phyloP scores from a whole-genome alignment of 495 filamentous ascomycete genomes.

The Aspergillus homomorphus region DNA sequence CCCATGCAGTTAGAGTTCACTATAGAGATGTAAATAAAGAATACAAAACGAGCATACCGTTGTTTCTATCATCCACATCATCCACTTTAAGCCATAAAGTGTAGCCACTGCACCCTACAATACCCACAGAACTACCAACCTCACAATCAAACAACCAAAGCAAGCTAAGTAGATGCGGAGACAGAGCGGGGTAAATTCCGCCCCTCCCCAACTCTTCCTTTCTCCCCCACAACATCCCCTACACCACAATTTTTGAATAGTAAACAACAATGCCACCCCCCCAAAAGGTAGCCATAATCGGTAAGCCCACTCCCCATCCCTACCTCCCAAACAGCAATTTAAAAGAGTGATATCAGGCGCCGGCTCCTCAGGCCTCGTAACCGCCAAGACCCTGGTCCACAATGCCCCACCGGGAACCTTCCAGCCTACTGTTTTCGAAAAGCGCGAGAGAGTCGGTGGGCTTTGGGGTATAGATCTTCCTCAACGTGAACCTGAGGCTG shows the following conservation, averaged over 20 bases:
- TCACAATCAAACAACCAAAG: background rate
- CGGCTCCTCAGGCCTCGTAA: constrained; percentile 76
- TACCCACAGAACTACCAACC: no score
- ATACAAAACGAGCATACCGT: no score
- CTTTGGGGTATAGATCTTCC: constrained; percentile 53
- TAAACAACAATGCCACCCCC: constrained; percentile 23
- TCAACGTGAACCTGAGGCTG: background rate
- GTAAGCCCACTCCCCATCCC: constrained; percentile 34
- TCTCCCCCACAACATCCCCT: background rate
- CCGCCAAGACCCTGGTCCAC: constrained; percentile 74
- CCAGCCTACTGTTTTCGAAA: constrained; percentile 68
- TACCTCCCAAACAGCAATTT: constrained; percentile 1
- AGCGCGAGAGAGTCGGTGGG: constrained; percentile 62
- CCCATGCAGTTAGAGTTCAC: no score
- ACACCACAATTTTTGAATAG: background rate
- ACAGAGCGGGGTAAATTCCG: no score
- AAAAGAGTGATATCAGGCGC: constrained; percentile 50
- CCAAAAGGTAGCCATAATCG: constrained; percentile 67
- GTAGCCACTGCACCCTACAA: no score
- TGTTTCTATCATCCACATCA: no score
- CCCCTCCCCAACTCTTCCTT: no score
- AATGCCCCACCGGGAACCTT: constrained; percentile 56
- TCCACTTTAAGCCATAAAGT: no score
- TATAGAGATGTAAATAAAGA: no score
- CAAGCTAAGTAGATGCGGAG: no score